Base-by-base conservation (phyloP, 1,139 yeast species). In the Meyerozyma carpophila region DNA sequence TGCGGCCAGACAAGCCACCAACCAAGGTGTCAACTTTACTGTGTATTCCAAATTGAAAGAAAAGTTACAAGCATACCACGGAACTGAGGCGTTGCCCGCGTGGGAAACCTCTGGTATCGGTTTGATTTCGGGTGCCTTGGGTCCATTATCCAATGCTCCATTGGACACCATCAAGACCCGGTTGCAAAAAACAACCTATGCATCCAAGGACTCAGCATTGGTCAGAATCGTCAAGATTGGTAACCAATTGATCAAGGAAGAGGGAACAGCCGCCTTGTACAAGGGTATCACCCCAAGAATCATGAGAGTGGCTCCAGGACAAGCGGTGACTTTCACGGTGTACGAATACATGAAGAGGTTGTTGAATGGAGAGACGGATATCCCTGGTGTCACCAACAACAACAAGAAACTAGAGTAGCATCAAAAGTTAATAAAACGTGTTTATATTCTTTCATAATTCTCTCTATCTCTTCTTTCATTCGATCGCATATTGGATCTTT, bases 231-330 rank as follows among this genome's bases (percentile, higher is more conserved):
- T 77, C 42, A 79, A 93, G 62, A 91, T 93, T 56, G 91, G 95
- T 50, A 73, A 73, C 44, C 93, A 84, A 60, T 78, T 93, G 64
- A 71, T 91, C 55, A 84, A 82, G 62, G 96, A 89, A 70, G 96
- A 91, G 67, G 98, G 97, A 53, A 68, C 82, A 51, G 75, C 76
- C 49, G 96, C 96, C 16, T 78, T 90, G 57, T 91, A 93, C 73
- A 88, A 91, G 68, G 98, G 98, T 71, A 93, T 93, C 62, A 90
- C 97, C 36, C 98, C 98, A 57, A 85, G 98, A 75, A 93, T 93
- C 56, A 90, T 93, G 95, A 85, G 98, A 71, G 98, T 93, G 45
- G 98, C 98, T 14, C 98, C 98, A 21, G 98, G 98, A 50, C 98
- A 93, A 70, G 97, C 98, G 45, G 98, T 93, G 46, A 94, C 97